Evolutionary conservation across 805 yeast species (phyloP).

Genomic region (Metschnikowia colocasiae): DNA sequence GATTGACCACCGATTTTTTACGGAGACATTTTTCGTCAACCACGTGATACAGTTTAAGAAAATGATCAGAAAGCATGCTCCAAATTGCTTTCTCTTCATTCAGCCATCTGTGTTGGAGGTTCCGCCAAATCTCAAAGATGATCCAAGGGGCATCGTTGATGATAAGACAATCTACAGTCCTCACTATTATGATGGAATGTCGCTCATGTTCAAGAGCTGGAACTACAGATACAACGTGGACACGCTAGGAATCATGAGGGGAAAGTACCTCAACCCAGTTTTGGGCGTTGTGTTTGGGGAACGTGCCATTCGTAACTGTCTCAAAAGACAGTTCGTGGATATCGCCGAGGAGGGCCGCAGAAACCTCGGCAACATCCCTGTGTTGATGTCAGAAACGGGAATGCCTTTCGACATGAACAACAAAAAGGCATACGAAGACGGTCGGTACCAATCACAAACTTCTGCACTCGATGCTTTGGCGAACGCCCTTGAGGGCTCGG

Average conservation of each 20-base stretch:
- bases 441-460: slow-evolving; percentile 70
- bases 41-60: slow-evolving; percentile 52
- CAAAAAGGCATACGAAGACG: slow-evolving; percentile 62
- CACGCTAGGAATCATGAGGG: slow-evolving; percentile 82
- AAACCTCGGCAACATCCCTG: slow-evolving; percentile 67
- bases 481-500: slow-evolving; percentile 71
- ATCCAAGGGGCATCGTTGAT: slow-evolving; percentile 50
- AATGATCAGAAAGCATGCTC: slow-evolving; percentile 42
- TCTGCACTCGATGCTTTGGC: slow-evolving; percentile 80
- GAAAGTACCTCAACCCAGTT: slow-evolving; percentile 66
- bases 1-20: slow-evolving; percentile 53
- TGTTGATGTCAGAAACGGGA: slow-evolving; percentile 90
- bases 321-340: slow-evolving; percentile 63
- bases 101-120: slow-evolving; percentile 79
- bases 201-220: slow-evolving; percentile 91
- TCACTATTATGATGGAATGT: slow-evolving; percentile 93
- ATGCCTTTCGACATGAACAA: slow-evolving; percentile 95
- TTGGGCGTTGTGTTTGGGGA: slow-evolving; percentile 82
- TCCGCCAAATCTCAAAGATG: slow-evolving; percentile 64
- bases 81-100: slow-evolving; percentile 54
- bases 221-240: slow-evolving; percentile 78
- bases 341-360: slow-evolving; percentile 62
- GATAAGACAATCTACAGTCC: slow-evolving; percentile 70
- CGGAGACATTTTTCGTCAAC: slow-evolving; percentile 61
- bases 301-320: slow-evolving; percentile 64